Evolutionary conservation across 257 asterid genomes (phyloP).

Genomic region (Salvia rosmarinus): DNA sequence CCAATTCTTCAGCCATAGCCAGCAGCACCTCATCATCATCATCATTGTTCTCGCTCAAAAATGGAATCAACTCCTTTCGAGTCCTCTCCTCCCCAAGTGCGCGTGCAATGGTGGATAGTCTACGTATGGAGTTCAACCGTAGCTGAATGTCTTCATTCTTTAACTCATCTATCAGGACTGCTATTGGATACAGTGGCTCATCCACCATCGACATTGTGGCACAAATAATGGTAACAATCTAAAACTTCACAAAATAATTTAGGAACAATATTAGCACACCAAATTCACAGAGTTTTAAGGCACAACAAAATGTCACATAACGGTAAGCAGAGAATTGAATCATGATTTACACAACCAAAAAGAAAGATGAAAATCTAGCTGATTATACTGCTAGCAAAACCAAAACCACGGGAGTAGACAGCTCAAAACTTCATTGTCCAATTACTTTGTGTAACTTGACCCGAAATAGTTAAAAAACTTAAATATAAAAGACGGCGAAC

Average conservation of each 20-base stretch:
- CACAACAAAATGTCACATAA: neutral
- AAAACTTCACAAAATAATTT: conserved; percentile 19
- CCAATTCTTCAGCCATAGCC: conserved; percentile 93
- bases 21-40: conserved; percentile 91
- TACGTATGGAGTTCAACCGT: conserved; percentile 78
- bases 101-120: conserved; percentile 91
- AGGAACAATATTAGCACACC: conserved; percentile 23
- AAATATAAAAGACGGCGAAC: neutral
- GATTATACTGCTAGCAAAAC: neutral
- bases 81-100: conserved; percentile 97
- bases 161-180: conserved; percentile 88
- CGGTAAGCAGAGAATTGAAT: neutral
- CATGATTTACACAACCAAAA: conserved; percentile 22
- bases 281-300: neutral
- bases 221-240: conserved; percentile 14
- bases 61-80: conserved; percentile 85
- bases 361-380: conserved; percentile 1
- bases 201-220: conserved; percentile 81
- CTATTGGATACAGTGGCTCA: conserved; percentile 94
- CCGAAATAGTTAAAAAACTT: neutral
- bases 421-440: conserved; percentile 10
- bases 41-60: conserved; percentile 86
- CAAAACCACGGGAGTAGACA: conserved; percentile 15
- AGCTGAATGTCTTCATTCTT: conserved; percentile 92
- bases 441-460: neutral